Conservation (phyloP, 116 monocot genomes). For the Iris pallida region DNA sequence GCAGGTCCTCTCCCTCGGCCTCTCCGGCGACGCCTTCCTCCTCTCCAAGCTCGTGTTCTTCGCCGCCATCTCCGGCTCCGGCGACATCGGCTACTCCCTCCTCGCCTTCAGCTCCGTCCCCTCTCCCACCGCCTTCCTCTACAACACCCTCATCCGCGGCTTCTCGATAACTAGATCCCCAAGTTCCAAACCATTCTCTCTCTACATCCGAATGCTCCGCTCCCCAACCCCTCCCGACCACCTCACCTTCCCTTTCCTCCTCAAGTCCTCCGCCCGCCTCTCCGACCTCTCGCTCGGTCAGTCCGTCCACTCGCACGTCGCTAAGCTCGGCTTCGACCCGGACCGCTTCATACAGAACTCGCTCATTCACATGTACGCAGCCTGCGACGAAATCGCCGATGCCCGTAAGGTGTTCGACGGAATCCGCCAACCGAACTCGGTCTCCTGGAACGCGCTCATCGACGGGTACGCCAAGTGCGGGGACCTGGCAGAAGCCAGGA, state of each 20-base stretch:
- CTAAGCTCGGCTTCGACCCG: slow-evolving; percentile 25
- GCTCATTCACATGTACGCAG: slow-evolving; percentile 69
- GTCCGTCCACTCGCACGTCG: slow-evolving; percentile 32
- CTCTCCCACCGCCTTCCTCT: slow-evolving; percentile 15
- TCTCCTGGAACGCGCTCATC: slow-evolving; percentile 59
- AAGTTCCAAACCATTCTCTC: slow-evolving; percentile 27
- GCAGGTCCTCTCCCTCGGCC: slow-evolving; percentile 24
- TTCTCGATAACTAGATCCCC: slow-evolving; percentile 45
- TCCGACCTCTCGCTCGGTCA: slow-evolving; percentile 11
- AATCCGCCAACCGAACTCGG: slow-evolving; percentile 40
- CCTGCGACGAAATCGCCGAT: slow-evolving; percentile 22
- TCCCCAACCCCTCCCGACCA: slow-evolving; percentile 31
- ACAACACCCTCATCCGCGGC: slow-evolving; percentile 42
- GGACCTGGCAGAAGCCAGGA: slow-evolving; percentile 31
- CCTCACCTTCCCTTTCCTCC: slow-evolving; percentile 68
- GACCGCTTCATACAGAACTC: slow-evolving; percentile 62
- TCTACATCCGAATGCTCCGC: slow-evolving; percentile 49
- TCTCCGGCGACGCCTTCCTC: slow-evolving; percentile 16
- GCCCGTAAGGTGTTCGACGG: slow-evolving; percentile 50
- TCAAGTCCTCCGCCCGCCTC: slow-evolving; percentile 58
- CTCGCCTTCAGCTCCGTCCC: slow-evolving; percentile 7
- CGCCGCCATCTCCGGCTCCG: slow-evolving; percentile 23
- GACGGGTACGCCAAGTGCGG: slow-evolving; percentile 61
- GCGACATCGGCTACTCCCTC: slow-evolving; percentile 12
- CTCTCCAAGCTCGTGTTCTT: slow-evolving; percentile 23